Evolutionary conservation across 2,329 filamentous ascomycete species (phyloP), one percentile per base, ranked within the genome.

Genomic region (Sporothrix dimorphospora): DNA sequence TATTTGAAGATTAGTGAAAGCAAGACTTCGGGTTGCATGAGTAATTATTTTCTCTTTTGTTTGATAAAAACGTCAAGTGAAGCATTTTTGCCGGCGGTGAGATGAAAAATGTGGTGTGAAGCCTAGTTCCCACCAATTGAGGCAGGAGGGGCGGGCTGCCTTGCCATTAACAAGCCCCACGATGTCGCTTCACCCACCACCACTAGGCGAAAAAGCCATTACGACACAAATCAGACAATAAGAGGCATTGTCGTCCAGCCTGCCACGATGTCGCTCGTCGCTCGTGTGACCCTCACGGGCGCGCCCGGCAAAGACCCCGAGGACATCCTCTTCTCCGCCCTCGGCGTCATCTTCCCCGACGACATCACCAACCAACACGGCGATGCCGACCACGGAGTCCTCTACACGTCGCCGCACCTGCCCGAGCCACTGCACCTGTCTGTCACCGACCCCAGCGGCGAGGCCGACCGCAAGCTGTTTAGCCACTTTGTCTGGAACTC

Each of bases 401-500:
- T 89, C 40, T 93, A 92, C 81, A 82, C 81, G 24, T 89, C 85
- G 72, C 86, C 83, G 49, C 82, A 83, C 72, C 82, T 88, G 19
- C 85, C 83, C 19, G 79, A 77, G 69, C 82, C 83, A 12, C 77
- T 88, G 59, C 75, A 78, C 59, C 81, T 88, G 76, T 80, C 81
- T 9, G 82, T 87, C 21, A 80, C 83, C 27, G 82, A 87, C 76
- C 89, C 81, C 14, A 78, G 81, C 42, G 82, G 79, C 42, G 87
- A 90, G 71, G 80, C 84, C 40, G 86, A 89, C 76, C 81, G 90
- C 67, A 79, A 81, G 24, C 84, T 93, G 59, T 93, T 92, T 78
- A 89, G 89, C 74, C 91, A 94, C 78, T 92, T 90, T 79, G 81
- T 93, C 34, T 94, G 91, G 91, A 94, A 94, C 80, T 85, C 90